These are phyloP conservation scores for Aureobasidium sp. DNA, from an alignment of 2,329 filamentous ascomycete species.

Conservation along the genomic window DNA sequence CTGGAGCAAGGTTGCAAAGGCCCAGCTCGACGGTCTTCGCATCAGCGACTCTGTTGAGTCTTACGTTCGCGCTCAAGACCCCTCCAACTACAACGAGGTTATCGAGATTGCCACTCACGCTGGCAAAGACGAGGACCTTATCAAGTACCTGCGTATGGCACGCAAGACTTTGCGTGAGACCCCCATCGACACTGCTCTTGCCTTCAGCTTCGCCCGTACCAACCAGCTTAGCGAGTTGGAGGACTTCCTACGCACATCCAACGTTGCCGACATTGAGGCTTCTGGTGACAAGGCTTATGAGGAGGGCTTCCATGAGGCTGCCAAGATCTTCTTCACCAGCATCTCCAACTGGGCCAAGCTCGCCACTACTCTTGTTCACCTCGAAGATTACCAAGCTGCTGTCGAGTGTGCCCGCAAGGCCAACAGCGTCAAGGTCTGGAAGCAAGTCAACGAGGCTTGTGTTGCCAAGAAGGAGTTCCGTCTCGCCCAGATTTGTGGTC, in stretches of 20 bases:
- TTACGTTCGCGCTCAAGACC: conserved; percentile 90
- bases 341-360: conserved; percentile 99
- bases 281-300: conserved; percentile 97
- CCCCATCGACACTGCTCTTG: conserved; percentile 84
- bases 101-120: conserved; percentile 93
- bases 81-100: conserved; percentile 88
- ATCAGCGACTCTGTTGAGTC: conserved; percentile 90
- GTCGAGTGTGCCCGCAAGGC: conserved; percentile 97
- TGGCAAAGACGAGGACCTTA: conserved; percentile 93
- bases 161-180: conserved; percentile 94
- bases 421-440: conserved; percentile 99
- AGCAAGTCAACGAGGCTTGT: conserved; percentile 93
- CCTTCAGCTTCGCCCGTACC: conserved; percentile 86
- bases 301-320: conserved; percentile 88
- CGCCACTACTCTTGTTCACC: conserved; percentile 92
- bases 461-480: conserved; percentile 98
- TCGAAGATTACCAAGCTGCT: conserved; percentile 92
- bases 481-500: conserved; percentile 94
- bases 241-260: conserved; percentile 87
- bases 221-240: conserved; percentile 89
- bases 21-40: conserved; percentile 90
- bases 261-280: conserved; percentile 91
- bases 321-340: conserved; percentile 97
- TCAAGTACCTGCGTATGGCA: conserved; percentile 95
- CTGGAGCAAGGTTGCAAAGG: conserved; percentile 97